Percentiles rank a stretch among this genome's conserved stretches.
Evolutionary conservation across 148 eudicot genomes (phyloP).

Genomic region (Spergularia bocconei): DNA sequence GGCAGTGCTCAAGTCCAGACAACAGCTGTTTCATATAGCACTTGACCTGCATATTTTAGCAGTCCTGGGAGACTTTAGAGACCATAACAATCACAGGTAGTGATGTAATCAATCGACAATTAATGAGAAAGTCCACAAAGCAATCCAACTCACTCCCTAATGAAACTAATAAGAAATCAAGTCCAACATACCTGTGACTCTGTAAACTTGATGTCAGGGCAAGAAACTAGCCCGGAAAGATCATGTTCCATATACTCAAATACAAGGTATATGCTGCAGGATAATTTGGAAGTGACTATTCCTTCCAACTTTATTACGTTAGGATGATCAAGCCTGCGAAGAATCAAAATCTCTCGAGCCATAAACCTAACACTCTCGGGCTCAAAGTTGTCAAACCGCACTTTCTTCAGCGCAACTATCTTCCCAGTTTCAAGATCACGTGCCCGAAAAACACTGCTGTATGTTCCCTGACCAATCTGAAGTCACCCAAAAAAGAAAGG

Average conservation of each 20-base stretch:
- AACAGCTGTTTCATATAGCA: constrained; percentile 83
- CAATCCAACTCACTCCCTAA: neutral
- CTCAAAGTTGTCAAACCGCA: constrained; percentile 82
- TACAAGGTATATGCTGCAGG: constrained; percentile 85
- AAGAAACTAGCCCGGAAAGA: constrained; percentile 70
- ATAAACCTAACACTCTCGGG: constrained; percentile 93
- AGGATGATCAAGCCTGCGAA: constrained; percentile 86
- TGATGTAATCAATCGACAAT: neutral
- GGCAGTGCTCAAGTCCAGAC: constrained; percentile 87
- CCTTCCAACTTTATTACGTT: constrained; percentile 88
- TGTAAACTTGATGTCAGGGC: constrained; percentile 72
- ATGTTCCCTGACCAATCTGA: constrained; percentile 92
- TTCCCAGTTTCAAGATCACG: constrained; percentile 65
- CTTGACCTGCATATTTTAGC: constrained; percentile 52
- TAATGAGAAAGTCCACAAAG: neutral
- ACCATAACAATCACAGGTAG: neutral
- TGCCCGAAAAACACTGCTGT: constrained; percentile 83
- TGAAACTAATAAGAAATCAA: neutral
- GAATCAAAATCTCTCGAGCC: constrained; percentile 84
- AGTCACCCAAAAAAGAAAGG: neutral
- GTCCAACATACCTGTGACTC: constrained; percentile 66
- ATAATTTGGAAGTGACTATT: constrained; percentile 64
- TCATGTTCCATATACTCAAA: constrained; percentile 98
- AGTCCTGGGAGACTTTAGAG: constrained; percentile 9
- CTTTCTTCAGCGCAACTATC: constrained; percentile 91